Evolutionary conservation across 768 basidiomycete genomes (phyloP).

Genomic region (Strobilomyces echinocephalus): DNA sequence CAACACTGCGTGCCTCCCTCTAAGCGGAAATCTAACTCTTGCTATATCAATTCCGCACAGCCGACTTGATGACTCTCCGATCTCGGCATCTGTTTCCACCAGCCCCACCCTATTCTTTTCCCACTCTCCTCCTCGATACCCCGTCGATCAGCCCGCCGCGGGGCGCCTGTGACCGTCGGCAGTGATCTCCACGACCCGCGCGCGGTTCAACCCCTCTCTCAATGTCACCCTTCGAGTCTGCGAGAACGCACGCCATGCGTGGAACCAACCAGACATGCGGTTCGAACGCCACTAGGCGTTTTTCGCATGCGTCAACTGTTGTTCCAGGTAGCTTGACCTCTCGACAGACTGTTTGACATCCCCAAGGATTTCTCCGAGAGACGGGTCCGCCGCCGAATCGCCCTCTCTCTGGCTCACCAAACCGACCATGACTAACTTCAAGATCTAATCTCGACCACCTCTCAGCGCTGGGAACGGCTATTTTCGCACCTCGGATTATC

Average conservation of each 20-base stretch:
- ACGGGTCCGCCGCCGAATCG: background rate
- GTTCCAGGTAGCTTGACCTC: slow-evolving; percentile 4
- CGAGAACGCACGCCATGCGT: slow-evolving; percentile 5
- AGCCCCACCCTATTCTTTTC: too few species aligned
- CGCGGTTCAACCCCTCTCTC: background rate
- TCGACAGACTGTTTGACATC: slow-evolving; percentile 3
- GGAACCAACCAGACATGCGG: slow-evolving; percentile 1
- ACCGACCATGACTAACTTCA: background rate
- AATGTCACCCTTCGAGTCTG: background rate
- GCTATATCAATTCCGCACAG: background rate
- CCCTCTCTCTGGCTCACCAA: background rate
- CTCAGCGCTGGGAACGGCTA: slow-evolving; percentile 18
- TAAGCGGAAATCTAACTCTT: background rate
- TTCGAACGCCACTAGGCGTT: slow-evolving; percentile 26
- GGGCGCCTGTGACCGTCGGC: background rate
- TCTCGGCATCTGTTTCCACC: slow-evolving; percentile 1
- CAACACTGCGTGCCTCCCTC: background rate
- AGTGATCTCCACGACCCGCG: background rate
- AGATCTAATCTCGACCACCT: slow-evolving; percentile 26
- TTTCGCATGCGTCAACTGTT: slow-evolving; percentile 26
- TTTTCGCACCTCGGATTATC: slow-evolving; percentile 22
- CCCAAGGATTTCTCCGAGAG: background rate
- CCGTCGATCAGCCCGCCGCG: background rate
- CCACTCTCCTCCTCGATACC: background rate
- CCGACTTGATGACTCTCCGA: background rate